Evolutionary conservation across 257 asterid genomes (phyloP).

Genomic region (Solanum paucissectum): DNA sequence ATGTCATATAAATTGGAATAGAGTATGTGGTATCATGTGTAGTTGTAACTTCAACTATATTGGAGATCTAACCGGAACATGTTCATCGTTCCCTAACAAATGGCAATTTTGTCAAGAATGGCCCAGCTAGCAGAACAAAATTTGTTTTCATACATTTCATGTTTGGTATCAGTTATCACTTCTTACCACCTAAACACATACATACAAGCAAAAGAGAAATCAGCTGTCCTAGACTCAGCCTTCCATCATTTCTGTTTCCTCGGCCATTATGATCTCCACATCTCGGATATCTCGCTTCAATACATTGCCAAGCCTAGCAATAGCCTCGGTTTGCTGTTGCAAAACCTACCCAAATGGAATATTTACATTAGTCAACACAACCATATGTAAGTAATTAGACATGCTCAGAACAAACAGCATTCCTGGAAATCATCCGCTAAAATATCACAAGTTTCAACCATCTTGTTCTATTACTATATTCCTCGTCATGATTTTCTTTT

Average conservation of each 20-base stretch:
- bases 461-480: background rate
- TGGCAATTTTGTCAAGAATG: background rate
- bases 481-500: background rate
- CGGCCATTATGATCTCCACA: constrained; percentile 88
- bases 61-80: background rate
- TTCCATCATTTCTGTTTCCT: constrained; percentile 50
- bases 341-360: constrained; percentile 43
- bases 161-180: background rate
- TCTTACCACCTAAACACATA: background rate
- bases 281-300: constrained; percentile 81
- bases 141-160: background rate
- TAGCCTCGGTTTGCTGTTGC: constrained; percentile 91
- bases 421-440: background rate
- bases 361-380: background rate
- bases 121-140: background rate
- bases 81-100: background rate
- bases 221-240: constrained; percentile 1
- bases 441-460: background rate
- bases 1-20: background rate
- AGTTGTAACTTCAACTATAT: background rate
- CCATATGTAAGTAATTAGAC: background rate
- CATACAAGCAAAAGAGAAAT: background rate
- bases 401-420: background rate
- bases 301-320: constrained; percentile 75
- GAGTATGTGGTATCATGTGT: background rate